Evolutionary conservation across 768 basidiomycete species (phyloP), one percentile per base, ranked within the genome.

Genomic region (Paxillus ammoniavirescens): DNA sequence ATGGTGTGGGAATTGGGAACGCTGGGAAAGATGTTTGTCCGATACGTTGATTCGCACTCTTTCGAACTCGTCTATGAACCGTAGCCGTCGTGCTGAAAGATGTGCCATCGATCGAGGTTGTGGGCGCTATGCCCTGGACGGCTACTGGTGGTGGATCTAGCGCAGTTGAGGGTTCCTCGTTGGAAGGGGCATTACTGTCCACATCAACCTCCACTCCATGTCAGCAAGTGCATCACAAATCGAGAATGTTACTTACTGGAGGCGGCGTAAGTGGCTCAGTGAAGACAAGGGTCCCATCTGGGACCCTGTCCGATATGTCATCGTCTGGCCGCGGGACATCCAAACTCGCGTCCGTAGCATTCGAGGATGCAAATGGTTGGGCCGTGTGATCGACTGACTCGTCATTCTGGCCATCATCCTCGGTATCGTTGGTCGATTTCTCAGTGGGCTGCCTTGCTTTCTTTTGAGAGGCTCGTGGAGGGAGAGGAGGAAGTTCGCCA

Each of bases 401-500:
- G 15, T 48, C 14, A n/a, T 23, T 36, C 9, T 23, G 18, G 4
- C 21, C 49, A 37, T 33, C 49, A 13, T 26, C 26, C 21, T 6
- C 38, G 2, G 17, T 8, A 18, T 13, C 28, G 4, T 9, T 31
- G 15, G 21, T 15, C 15, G 40, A 23, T 33, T 28, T 31, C 30
- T 40, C 17, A 14, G 37, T 15, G 1, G 10, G 23, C 37, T 42
- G 18, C 10, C 42, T 50, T 15, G 4, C 6, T 42, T 40, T 42
- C 37, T 50, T 50, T 23, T 50, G 36, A 31, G 33, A 21, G 6
- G 23, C 35, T 21, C 49, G 49, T 31, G 41, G 49, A 17, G 23
- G 40, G 4, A 50, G 49, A 10, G 49, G 49, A 7, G 49, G 49
- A 9, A 50, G 46, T 40, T 53, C 31, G 23, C 52, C 52, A 15